These are phyloP conservation scores for Sporopachydermia lactativora DNA, from an alignment of 805 yeast genomes.

Conservation along the genomic window DNA sequence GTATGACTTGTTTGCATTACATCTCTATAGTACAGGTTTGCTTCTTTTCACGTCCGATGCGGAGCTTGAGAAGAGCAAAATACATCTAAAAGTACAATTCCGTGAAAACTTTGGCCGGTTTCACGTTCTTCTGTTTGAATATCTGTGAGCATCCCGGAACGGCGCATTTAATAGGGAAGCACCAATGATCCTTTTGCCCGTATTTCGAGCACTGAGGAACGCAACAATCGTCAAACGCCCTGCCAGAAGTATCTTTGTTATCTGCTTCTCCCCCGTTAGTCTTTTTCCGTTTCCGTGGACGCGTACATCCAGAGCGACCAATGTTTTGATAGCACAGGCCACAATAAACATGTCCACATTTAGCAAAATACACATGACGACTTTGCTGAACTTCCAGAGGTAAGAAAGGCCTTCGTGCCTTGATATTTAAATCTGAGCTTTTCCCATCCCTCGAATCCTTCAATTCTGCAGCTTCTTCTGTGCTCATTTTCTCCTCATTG, in stretches of 20 bases:
- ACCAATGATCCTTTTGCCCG: slow-evolving; percentile 1
- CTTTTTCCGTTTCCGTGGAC: slow-evolving; percentile 2
- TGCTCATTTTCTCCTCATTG: too few species aligned
- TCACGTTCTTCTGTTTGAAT: background rate
- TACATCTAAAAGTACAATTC: slow-evolving; percentile 1
- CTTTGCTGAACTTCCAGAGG: background rate
- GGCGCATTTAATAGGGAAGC: slow-evolving; percentile 1
- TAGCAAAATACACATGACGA: slow-evolving; percentile 45
- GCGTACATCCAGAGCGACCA: slow-evolving; percentile 21
- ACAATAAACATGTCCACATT: slow-evolving; percentile 79
- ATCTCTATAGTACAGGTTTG: too few species aligned
- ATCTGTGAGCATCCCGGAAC: background rate
- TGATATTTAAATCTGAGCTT: background rate
- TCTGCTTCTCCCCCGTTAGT: slow-evolving; percentile 17
- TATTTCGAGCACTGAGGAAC: background rate
- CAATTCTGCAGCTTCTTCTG: background rate
- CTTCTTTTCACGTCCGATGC: too few species aligned
- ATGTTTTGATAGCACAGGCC: slow-evolving; percentile 70
- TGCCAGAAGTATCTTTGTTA: slow-evolving; percentile 13
- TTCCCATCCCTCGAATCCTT: background rate
- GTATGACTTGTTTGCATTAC: too few species aligned
- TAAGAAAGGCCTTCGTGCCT: background rate
- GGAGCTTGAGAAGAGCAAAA: too few species aligned
- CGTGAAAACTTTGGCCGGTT: background rate
- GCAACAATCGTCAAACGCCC: background rate